Conservation (phyloP, 2,329 filamentous ascomycete genomes). For the Ceratocystis papillata region DNA sequence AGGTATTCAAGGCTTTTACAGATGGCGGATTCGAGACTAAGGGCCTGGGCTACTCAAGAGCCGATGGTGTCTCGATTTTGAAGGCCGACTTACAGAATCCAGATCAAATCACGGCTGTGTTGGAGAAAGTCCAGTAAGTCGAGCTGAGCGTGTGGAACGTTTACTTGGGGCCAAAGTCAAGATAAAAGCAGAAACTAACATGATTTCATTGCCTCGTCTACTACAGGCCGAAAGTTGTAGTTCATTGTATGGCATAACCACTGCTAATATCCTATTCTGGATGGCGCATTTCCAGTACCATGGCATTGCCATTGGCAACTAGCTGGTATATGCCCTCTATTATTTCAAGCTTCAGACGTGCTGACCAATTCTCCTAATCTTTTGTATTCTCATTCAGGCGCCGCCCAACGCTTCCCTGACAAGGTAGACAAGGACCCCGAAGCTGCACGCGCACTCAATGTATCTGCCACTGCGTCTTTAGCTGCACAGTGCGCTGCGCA, state of each 20-base stretch:
- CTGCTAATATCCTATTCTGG: neutral
- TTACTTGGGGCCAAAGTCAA: neutral
- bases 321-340: neutral
- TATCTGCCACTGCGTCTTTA: constrained; percentile 56
- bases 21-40: constrained; percentile 50
- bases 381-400: constrained; percentile 42
- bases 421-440: constrained; percentile 71
- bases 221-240: constrained; percentile 62
- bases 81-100: constrained; percentile 44
- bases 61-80: constrained; percentile 57
- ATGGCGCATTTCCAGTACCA: neutral
- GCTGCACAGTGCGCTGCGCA: constrained; percentile 54
- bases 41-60: constrained; percentile 63
- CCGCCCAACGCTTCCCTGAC: constrained; percentile 80
- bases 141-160: neutral
- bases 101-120: constrained; percentile 38
- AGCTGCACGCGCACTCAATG: constrained; percentile 62
- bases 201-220: neutral
- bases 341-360: neutral
- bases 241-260: constrained; percentile 55
- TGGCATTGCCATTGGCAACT: neutral
- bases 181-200: constrained; percentile 4
- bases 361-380: constrained; percentile 4
- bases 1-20: constrained; percentile 50
- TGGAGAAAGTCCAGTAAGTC: constrained; percentile 47